Conservation (phyloP, 139 green algal genomes). For the Choricystis sp. region DNA sequence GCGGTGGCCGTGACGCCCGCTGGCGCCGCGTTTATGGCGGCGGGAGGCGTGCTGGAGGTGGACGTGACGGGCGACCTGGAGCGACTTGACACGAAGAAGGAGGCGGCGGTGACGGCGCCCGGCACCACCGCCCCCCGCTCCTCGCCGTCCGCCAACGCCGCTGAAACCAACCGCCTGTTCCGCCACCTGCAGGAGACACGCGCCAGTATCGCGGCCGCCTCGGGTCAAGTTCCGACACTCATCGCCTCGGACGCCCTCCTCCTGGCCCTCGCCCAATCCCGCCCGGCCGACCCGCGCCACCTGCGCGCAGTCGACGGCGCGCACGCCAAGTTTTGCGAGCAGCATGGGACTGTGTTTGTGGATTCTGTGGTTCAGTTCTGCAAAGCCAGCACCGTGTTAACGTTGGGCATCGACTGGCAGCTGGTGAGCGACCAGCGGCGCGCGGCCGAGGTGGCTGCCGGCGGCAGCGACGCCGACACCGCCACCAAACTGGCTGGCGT, state of each 20-base stretch:
- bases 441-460: not conserved
- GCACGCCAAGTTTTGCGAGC: too few relatives aligned
- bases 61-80: not conserved
- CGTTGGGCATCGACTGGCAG: not conserved
- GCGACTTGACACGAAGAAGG: not conserved
- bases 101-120: not conserved
- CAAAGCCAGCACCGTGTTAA: slow-evolving; percentile 1
- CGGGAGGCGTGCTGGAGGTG: not conserved
- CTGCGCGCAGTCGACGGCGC: too few relatives aligned
- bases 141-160: too few relatives aligned
- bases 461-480: slow-evolving; percentile 1
- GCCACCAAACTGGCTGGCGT: not conserved
- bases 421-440: not conserved
- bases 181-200: too few relatives aligned
- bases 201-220: too few relatives aligned
- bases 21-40: not conserved
- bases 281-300: too few relatives aligned
- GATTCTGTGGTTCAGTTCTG: slow-evolving; percentile 9
- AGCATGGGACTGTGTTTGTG: too few relatives aligned
- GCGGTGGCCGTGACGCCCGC: not conserved
- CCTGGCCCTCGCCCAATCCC: too few relatives aligned
- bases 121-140: too few relatives aligned
- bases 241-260: too few relatives aligned
- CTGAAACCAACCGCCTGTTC: too few relatives aligned
- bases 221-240: too few relatives aligned